phyloP scores from a whole-genome alignment of 495 filamentous ascomycete species.

The Trichoderma orchidacearum region DNA sequence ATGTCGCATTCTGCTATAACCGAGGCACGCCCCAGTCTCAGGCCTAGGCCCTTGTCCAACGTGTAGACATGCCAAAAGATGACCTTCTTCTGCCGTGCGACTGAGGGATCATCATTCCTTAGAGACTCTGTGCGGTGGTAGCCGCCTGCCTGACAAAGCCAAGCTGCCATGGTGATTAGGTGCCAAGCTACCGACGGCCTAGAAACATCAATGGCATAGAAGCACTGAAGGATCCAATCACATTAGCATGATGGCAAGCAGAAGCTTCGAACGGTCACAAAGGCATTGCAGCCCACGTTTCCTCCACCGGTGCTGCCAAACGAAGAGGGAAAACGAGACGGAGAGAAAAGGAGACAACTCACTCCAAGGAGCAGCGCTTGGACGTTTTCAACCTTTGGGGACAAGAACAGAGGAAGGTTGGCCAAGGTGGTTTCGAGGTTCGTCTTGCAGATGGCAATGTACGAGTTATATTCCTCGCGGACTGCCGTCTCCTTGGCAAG shows the following conservation, averaged over 20 bases:
- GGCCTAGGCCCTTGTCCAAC: slow-evolving; percentile 43
- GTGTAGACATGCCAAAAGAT: slow-evolving; percentile 55
- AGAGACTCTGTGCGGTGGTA: slow-evolving; percentile 45
- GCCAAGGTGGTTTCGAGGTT: slow-evolving; percentile 47
- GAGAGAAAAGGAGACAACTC: slow-evolving; percentile 7
- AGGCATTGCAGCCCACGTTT: too few species aligned
- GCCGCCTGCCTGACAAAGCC: slow-evolving; percentile 49
- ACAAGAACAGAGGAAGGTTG: slow-evolving; percentile 43
- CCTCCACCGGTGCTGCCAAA: too few species aligned
- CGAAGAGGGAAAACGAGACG: background rate
- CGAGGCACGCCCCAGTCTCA: slow-evolving; percentile 50
- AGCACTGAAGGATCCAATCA: slow-evolving; percentile 10
- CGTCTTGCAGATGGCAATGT: slow-evolving; percentile 31
- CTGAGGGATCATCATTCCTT: slow-evolving; percentile 25
- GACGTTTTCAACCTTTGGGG: slow-evolving; percentile 42
- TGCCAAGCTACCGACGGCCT: slow-evolving; percentile 52
- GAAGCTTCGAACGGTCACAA: too few species aligned
- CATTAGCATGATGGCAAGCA: background rate
- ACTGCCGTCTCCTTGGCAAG: slow-evolving; percentile 13
- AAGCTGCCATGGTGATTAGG: slow-evolving; percentile 40
- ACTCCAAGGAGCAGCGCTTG: slow-evolving; percentile 47
- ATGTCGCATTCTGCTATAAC: slow-evolving; percentile 54
- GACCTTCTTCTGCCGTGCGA: slow-evolving; percentile 23
- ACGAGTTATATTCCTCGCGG: slow-evolving; percentile 22
- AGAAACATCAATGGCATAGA: slow-evolving; percentile 47